Evolutionary conservation across 306 rosid genomes (phyloP), one percentile per base, ranked within the genome.

Genomic region (Corylus avellana): DNA sequence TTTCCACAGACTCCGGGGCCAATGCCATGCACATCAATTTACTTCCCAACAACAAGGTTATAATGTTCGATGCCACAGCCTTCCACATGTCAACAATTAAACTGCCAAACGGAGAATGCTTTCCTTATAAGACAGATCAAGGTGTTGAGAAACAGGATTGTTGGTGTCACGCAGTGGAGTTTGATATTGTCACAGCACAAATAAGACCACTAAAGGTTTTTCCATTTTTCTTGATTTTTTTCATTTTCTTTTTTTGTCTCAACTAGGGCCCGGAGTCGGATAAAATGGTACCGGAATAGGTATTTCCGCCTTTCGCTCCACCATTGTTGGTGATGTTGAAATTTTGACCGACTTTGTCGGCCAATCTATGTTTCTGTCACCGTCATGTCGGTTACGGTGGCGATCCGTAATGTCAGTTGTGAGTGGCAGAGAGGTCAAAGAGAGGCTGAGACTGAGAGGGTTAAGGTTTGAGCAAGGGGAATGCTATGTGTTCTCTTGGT

Each of bases 21-120:
- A 89, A 96, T 0, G 93, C 88, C 72, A 96, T 96, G 99, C 99
- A 96, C 1, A 4, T 88, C 2, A 84, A 80, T n/a, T 67, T 96
- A 86, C 85, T 93, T 63, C 97, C 96, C 7, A 90, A 75, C 72
- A 91, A 91, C 50, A 93, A 86, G 84, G 16, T 91, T 2, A 32
- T 83, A 68, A 85, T 90, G 8, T 86, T 77, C 57, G 99, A 93
- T 82, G 81, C 94, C 75, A 74, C 88, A 0, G 75, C 88, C 32
- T 85, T 81, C 27, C 96, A 73, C 57, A 9, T 55, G 12, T 96
- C 99, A 18, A 75, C 89, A 57, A 76, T 96, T 47, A 75, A 11
- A 8, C 79, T 87, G 27, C 86, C 97, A 2, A 0, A 25, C 5
- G 90, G 87, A 9, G 70, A 77, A 5, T 95, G 99, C 72, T 5